Evolutionary conservation across 306 rosid genomes (phyloP), one percentile per base, ranked within the genome.

Genomic region (Pachyrhizus erosus): DNA sequence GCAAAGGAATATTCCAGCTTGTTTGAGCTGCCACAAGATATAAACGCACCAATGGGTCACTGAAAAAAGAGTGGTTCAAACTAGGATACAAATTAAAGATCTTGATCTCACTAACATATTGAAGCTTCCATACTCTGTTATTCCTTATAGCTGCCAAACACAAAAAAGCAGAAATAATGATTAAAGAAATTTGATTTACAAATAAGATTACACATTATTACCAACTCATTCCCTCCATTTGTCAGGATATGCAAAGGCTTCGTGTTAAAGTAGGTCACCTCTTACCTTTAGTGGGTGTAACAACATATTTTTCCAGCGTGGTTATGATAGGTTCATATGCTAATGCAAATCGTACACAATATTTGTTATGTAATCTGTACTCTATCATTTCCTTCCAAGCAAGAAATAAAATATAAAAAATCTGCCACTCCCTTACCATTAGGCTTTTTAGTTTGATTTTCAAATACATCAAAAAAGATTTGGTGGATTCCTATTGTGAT

Each of bases 161-260:
- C 45, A 61, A 87, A 68, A 90, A 86, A 88, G 86, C 85, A 88
- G 49, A 87, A 40, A 52, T 5, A 72, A 75, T 67, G 69, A 81
- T 82, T 61, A 42, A 37, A 40, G 42, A 86, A 81, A 54, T 33
- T 80, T 54, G 43, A 86, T 82, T 57, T 42, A 46, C 42, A 20
- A 69, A 64, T 70, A 80, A 58, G 84, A 82, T 55, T 76, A 78
- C 88, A 74, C 82, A 85, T 88, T 77, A 90, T 88, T 71, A 87
- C 88, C 87, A 88, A 91, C 92, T 83, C 89, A 87, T 89, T 75
- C 81, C 77, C 72, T 87, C 79, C 73, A 88, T 84, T 86, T 88
- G 94, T 91, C 97, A 87, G 80, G 84, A 89, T 86, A 81, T 84
- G 83, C 49, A 75, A 52, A 77, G 80, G 84, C 74, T 73, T 84